A percentile compares a stretch with the other conserved stretches of the same genome.
Evolutionary conservation across 805 yeast species (phyloP).

Genomic region (Crinitomyces ghanaensis): DNA sequence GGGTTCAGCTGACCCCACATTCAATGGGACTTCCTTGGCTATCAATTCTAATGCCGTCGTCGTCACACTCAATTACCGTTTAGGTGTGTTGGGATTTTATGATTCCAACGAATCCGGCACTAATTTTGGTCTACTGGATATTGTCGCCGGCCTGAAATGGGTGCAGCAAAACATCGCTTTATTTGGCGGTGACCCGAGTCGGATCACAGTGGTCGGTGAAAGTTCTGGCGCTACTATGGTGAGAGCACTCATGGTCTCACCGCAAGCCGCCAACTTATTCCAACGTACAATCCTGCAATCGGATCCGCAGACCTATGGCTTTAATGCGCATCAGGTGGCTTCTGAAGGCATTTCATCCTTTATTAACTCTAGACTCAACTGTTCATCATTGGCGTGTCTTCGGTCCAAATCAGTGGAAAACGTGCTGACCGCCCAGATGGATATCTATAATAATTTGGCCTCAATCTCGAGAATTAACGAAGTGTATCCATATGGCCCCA

Average conservation of each 20-base stretch:
- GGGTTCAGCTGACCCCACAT: constrained; percentile 21
- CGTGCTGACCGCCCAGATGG: constrained; percentile 8
- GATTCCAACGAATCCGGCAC: constrained; percentile 19
- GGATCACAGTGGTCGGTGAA: constrained; percentile 30
- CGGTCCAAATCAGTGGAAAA: constrained; percentile 5
- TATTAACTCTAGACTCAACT: constrained; percentile 5
- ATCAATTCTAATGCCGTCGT: constrained; percentile 17
- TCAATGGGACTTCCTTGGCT: constrained; percentile 19
- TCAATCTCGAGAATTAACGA: constrained; percentile 9
- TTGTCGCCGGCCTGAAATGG: constrained; percentile 29
- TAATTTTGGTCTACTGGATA: constrained; percentile 30
- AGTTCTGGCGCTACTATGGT: constrained; percentile 28
- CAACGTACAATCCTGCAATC: constrained; percentile 17
- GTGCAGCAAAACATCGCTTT: constrained; percentile 23
- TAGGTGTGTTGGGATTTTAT: constrained; percentile 29
- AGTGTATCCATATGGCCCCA: constrained; percentile 20
- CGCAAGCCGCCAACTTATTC: constrained; percentile 12
- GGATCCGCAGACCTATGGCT: constrained; percentile 15
- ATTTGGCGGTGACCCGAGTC: constrained; percentile 30
- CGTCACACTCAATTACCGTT: constrained; percentile 26
- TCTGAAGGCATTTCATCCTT: constrained; percentile 5
- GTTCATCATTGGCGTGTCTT: constrained; percentile 8
- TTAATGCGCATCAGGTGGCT: constrained; percentile 7
- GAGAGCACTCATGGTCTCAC: constrained; percentile 12
- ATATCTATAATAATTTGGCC: neutral